Base-by-base conservation (phyloP, 2,329 filamentous ascomycete species). In the Meredithiella fracta region DNA sequence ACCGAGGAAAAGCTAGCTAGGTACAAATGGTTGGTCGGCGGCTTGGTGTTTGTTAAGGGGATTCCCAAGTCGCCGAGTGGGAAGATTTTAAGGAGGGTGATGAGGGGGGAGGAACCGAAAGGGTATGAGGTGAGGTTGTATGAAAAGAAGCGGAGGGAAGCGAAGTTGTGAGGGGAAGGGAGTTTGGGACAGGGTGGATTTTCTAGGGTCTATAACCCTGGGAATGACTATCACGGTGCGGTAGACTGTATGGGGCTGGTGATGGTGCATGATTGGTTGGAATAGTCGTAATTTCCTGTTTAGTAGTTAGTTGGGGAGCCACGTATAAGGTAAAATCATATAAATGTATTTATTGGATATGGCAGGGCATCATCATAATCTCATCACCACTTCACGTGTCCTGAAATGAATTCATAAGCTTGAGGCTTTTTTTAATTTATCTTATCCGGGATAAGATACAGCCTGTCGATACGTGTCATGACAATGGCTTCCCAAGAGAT, bases 31-130 rank as follows among this genome's bases (percentile, higher is more conserved):
- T 71, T 88, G 59, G 80, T 78, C 3, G 85, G 84, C 0, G 85
- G 85, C 1, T 76, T 89, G n/a, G 68, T 74, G 9, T 86, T 88
- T 63, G 70, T 85, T 3, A 75, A 83, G 34, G 70, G 70, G 11
- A 80, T 89, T 31, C 83, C 85, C n/a, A 88, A 85, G 70, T 86
- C 84, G 59, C 75, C 79, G 1, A 73, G 71, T 47, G 73, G 73
- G 1, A 75, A 75, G 66, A 72, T 75, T 38, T 60, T 75, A 53
- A 65, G 73, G 20, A 63, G 72, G 52, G 58, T 73, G 40, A 63
- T 74, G 64, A 67, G 69, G 52, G 70, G 73, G 31, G 65, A 70
- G 11, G 61, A 67, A 44, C 68, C 69, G 61, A 61, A 61, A 62
- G 64, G 62, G n/a, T 58, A 67, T n/a, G 65, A 66, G 51, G 61